phyloP scores from a whole-genome alignment of 768 basidiomycete genomes.

The Lentinula raphanica region DNA sequence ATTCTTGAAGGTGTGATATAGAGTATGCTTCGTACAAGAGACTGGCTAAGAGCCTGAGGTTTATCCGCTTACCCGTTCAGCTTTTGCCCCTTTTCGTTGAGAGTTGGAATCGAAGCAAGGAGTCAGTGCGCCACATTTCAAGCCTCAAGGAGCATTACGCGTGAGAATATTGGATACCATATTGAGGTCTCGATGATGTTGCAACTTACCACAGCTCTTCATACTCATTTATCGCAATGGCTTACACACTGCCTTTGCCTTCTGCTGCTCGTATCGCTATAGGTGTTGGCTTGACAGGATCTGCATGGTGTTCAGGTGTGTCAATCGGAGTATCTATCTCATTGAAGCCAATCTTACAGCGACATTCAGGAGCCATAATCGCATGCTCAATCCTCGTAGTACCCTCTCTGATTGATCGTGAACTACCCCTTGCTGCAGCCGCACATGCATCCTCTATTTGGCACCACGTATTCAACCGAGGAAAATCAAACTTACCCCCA shows the following conservation, averaged over 20 bases:
- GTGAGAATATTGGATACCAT: too few species aligned
- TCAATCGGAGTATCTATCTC: not conserved
- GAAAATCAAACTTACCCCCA: not conserved
- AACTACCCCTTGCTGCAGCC: not conserved
- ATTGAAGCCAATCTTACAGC: not conserved
- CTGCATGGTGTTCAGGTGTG: conserved; percentile 3
- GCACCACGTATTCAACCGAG: not conserved
- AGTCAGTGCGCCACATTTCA: too few species aligned
- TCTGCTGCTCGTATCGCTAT: not conserved
- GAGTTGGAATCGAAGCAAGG: too few species aligned
- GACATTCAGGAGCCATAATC: conserved; percentile 1
- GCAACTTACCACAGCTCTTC: too few species aligned
- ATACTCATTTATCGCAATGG: too few species aligned
- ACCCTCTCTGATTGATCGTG: not conserved
- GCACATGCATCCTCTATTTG: not conserved
- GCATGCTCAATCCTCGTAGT: not conserved
- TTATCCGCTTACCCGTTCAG: too few species aligned
- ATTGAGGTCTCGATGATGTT: too few species aligned
- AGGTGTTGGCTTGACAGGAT: not conserved
- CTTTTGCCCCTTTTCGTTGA: too few species aligned
- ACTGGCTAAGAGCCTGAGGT: too few species aligned
- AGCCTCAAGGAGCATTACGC: too few species aligned
- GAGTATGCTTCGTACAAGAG: too few species aligned
- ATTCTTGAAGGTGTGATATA: too few species aligned
- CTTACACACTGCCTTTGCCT: not conserved